These are phyloP conservation scores for Ceratobasidium sp. DNA, from an alignment of 1,284 basidiomycete species.

Conservation along the genomic window DNA sequence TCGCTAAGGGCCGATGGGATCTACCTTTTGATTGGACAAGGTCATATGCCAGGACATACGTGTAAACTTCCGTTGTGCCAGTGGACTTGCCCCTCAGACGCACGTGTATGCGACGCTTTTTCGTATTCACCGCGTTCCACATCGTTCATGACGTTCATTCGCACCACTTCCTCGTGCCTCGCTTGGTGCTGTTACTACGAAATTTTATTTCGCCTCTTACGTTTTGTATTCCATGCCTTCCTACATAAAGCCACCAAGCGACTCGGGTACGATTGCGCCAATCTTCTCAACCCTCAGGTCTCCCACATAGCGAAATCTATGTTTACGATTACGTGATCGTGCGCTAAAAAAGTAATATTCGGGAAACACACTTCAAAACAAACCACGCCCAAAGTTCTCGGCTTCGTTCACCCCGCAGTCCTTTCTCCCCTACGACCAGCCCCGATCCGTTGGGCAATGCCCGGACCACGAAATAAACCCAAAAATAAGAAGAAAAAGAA, in stretches of 20 bases:
- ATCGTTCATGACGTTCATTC: not conserved
- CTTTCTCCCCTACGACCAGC: not conserved
- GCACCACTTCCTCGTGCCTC: not conserved
- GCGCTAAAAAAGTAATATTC: not conserved
- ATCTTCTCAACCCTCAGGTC: not conserved
- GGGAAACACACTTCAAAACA: not conserved
- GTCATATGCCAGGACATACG: not conserved
- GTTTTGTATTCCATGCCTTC: not conserved
- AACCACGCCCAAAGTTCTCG: not conserved
- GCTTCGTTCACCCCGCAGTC: not conserved
- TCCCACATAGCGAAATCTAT: not conserved
- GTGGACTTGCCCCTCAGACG: not conserved
- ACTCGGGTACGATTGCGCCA: not conserved
- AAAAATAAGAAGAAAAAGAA: conserved; percentile 56
- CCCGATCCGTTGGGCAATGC: conserved; percentile 52
- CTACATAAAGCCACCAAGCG: not conserved
- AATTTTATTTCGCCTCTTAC: not conserved
- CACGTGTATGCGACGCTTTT: not conserved
- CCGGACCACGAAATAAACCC: conserved; percentile 61
- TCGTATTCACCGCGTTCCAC: not conserved
- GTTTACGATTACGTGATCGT: conserved; percentile 32
- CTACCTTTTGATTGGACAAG: not conserved
- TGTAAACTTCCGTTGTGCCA: not conserved
- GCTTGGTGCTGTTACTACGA: not conserved
- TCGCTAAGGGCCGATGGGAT: not conserved